These are phyloP conservation scores for Globisporangium recalcitrans DNA, from an alignment of 352 stramenopile genomes.

Conservation along the genomic window DNA sequence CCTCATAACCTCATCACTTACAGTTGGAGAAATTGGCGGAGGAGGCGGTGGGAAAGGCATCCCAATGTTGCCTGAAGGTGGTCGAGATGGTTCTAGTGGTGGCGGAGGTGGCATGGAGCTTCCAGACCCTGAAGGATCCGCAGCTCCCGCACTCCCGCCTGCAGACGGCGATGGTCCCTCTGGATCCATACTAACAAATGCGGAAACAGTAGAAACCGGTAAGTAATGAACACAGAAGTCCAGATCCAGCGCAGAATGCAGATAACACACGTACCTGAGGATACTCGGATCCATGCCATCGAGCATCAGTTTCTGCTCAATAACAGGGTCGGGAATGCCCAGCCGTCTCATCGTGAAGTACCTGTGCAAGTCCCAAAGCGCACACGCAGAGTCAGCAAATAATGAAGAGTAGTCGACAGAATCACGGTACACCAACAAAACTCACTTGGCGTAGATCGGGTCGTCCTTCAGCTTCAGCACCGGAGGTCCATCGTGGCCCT, in stretches of 20 bases:
- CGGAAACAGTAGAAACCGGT: too few relatives aligned
- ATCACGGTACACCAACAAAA: too few relatives aligned
- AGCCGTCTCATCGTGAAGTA: conserved; percentile 83
- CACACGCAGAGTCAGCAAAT: neutral
- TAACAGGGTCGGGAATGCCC: conserved; percentile 65
- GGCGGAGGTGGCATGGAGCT: conserved; percentile 31
- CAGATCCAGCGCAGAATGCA: too few relatives aligned
- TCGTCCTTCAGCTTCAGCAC: conserved; percentile 85
- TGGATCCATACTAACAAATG: conserved; percentile 59
- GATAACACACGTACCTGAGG: conserved; percentile 35
- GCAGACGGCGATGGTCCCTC: conserved; percentile 70
- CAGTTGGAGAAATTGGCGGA: conserved; percentile 51
- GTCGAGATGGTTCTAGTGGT: conserved; percentile 16
- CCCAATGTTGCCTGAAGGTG: conserved; percentile 39
- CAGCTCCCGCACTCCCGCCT: conserved; percentile 24
- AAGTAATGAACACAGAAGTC: too few relatives aligned
- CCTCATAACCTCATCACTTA: conserved; percentile 19
- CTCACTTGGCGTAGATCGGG: conserved; percentile 67
- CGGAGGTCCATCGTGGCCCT: conserved; percentile 21
- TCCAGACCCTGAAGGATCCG: conserved; percentile 22
- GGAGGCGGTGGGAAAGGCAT: conserved; percentile 41
- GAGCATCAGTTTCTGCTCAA: conserved; percentile 78
- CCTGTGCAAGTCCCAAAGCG: conserved; percentile 9
- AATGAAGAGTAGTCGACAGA: neutral
- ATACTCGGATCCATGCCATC: conserved; percentile 66